These are phyloP conservation scores for Lanmaoa rubissima DNA, from an alignment of 768 basidiomycete species.

Conservation along the genomic window DNA sequence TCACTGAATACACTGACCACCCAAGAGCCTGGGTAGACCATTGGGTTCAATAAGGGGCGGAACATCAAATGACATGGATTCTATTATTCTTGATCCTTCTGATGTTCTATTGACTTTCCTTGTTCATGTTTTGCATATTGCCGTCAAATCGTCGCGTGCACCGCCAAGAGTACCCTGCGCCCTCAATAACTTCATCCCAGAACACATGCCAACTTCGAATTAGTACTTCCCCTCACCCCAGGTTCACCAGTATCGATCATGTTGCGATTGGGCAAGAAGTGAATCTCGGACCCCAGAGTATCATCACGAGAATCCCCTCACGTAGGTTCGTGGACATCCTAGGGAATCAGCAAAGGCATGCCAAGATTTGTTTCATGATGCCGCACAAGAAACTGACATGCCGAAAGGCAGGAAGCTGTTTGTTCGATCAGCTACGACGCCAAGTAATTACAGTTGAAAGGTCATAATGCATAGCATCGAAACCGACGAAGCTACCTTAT, in stretches of 20 bases:
- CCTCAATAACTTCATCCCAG: neutral
- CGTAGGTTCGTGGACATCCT: neutral
- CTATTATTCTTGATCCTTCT: neutral
- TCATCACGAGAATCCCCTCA: neutral
- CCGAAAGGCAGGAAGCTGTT: neutral
- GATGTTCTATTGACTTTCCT: neutral
- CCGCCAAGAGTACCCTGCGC: neutral
- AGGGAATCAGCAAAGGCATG: neutral
- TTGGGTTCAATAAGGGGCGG: neutral
- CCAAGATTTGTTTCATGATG: neutral
- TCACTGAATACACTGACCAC: neutral
- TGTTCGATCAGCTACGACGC: no score
- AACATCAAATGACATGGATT: neutral
- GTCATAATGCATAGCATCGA: no score
- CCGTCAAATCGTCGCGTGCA: neutral
- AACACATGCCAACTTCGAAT: neutral
- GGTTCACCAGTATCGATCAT: neutral
- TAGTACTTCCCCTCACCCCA: neutral
- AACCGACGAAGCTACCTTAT: no score
- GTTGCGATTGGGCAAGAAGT: neutral
- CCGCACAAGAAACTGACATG: neutral
- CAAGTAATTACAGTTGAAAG: no score
- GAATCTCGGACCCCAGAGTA: neutral
- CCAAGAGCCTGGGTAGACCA: neutral
- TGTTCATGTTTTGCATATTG: no score